phyloP scores from a whole-genome alignment of 2,329 filamentous ascomycete species.

The Paraconiothyrium sp. region DNA sequence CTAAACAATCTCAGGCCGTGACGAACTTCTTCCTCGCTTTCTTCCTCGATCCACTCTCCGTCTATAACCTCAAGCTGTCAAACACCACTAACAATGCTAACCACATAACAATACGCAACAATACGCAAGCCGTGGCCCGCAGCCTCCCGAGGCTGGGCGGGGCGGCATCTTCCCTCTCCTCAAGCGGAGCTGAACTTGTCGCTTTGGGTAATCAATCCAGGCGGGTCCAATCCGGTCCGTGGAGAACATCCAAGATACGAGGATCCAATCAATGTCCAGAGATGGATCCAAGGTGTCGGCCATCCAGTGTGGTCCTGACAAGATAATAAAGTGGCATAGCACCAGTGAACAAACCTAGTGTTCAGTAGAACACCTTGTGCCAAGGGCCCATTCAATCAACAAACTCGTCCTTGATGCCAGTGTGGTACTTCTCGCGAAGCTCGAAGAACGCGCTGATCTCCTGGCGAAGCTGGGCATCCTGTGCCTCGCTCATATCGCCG shows the following conservation, averaged over 20 bases:
- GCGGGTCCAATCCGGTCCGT: conserved; percentile 15
- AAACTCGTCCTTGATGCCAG: conserved; percentile 29
- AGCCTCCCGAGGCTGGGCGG: conserved; percentile 34
- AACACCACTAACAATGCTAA: conserved; percentile 23
- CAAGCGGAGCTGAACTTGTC: conserved; percentile 25
- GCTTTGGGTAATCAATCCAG: conserved; percentile 31
- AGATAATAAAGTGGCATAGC: conserved; percentile 20
- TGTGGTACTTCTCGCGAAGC: conserved; percentile 39
- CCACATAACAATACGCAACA: conserved; percentile 17
- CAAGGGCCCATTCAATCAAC: conserved; percentile 42
- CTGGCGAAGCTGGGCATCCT: conserved; percentile 44
- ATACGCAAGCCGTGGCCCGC: conserved; percentile 30
- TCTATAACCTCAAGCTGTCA: conserved; percentile 15
- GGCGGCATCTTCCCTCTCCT: conserved; percentile 31
- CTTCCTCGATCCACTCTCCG: background rate
- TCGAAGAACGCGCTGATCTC: conserved; percentile 47
- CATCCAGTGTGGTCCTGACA: conserved; percentile 14
- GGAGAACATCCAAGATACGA: conserved; percentile 26
- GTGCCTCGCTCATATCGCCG: conserved; percentile 45
- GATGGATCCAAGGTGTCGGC: conserved; percentile 14
- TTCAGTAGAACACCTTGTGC: conserved; percentile 27
- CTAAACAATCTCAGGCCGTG: background rate
- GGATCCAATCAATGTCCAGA: background rate
- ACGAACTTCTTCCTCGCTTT: background rate
- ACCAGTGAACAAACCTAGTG: conserved; percentile 41